Base-by-base conservation (phyloP, 2,329 filamentous ascomycete genomes). In the Microcera coccophila region DNA sequence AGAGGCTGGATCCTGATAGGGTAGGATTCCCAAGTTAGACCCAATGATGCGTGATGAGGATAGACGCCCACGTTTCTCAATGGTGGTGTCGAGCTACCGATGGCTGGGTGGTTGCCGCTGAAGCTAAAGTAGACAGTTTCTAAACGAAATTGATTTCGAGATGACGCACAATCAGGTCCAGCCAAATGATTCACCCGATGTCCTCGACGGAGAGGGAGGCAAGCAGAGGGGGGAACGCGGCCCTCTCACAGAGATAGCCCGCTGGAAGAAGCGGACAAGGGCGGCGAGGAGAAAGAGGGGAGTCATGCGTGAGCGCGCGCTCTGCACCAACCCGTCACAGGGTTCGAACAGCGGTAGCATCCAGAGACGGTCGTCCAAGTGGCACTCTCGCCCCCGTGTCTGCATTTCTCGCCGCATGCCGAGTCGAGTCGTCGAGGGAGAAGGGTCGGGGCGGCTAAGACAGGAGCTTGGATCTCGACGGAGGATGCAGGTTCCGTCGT, bases 31-130 rank as follows among this genome's bases (percentile, higher is more conserved):
- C 55, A 37, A 45, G 52, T 55, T 50, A 48, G 47, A 38, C 45
- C 39, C 35, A 48, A 53, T 55, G 52, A 60, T 50, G 49, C 40
- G 47, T 26, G 39, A 49, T 50, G 45, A 41, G 42, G 48, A 49
- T 54, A 55, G 57, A 61, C 56, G 60, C 61, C 58, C 52, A 48
- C 44, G 40, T 38, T 46, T n/a, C 32, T 43, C 26, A 42, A 22
- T 41, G 16, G 50, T 47, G 49, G 57, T 64, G 66, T 72, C 71
- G 72, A 75, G 37, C 43, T 45, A 44, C 39, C 31, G 42, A 36
- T 32, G 29, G 29, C 15, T n/a, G 22, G 7, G 22, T 26, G 22
- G 22, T 12, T 26, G 22, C 22, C 12, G 22, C 22, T 7, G 22
- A 26, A 26, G 22, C 22, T 7, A 12, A 26, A 26, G 7, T 26